phyloP scores from a whole-genome alignment of 306 rosid species.

The Lagenaria siceraria region DNA sequence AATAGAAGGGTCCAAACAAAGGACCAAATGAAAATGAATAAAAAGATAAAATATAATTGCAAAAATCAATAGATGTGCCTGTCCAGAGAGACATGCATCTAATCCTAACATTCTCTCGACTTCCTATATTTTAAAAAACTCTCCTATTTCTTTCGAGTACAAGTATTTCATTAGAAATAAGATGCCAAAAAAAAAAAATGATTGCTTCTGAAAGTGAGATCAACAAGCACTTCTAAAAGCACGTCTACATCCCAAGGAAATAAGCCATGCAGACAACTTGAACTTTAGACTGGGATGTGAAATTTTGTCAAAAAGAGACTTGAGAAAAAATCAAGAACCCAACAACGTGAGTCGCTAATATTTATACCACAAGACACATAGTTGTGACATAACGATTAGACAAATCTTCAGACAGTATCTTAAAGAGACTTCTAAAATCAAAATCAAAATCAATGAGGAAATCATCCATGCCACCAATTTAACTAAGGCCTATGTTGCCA shows the following conservation, averaged over 20 bases:
- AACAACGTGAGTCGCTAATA: not conserved
- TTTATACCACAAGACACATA: not conserved
- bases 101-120: not conserved
- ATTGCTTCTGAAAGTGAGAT: too few relatives aligned
- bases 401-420: not conserved
- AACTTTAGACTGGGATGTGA: not conserved
- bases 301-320: not conserved
- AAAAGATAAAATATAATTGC: not conserved
- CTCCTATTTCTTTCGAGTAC: not conserved
- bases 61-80: not conserved
- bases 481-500: too few relatives aligned
- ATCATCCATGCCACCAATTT: not conserved
- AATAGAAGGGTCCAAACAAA: not conserved
- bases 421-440: not conserved
- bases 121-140: not conserved
- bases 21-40: not conserved
- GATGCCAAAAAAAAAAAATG: not conserved
- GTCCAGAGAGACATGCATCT: not conserved
- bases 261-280: not conserved
- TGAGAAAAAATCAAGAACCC: not conserved
- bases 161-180: too few relatives aligned
- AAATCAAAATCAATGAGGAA: too few relatives aligned
- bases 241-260: not conserved
- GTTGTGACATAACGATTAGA: not conserved
- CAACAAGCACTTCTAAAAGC: not conserved